Conservation (phyloP, 2,329 filamentous ascomycete genomes). For the Myriosclerotinia duriaeana region DNA sequence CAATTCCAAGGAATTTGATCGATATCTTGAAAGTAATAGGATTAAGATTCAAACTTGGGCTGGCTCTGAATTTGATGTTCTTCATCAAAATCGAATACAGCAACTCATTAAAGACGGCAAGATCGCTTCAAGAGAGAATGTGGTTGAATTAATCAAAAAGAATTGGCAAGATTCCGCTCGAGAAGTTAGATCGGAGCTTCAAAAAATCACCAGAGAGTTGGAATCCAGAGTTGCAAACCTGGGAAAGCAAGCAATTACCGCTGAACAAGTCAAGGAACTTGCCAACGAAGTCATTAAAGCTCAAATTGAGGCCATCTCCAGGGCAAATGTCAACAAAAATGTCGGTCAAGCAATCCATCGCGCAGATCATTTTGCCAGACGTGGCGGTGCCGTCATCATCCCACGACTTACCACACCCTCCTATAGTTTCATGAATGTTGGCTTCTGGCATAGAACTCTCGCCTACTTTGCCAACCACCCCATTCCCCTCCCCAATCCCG, state of each 20-base stretch:
- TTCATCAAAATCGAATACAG: constrained; percentile 27
- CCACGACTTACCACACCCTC: constrained; percentile 37
- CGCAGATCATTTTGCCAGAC: constrained; percentile 72
- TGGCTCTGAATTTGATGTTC: constrained; percentile 27
- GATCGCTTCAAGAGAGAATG: constrained; percentile 33
- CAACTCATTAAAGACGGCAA: constrained; percentile 30
- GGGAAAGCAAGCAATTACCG: constrained; percentile 24
- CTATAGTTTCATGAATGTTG: constrained; percentile 43
- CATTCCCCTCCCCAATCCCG: constrained; percentile 41
- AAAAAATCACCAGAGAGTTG: constrained; percentile 27
- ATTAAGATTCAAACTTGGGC: constrained; percentile 21
- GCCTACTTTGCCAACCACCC: constrained; percentile 32
- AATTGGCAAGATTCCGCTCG: constrained; percentile 53
- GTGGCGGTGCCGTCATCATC: constrained; percentile 45
- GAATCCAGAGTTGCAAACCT: constrained; percentile 28
- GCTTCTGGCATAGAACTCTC: neutral
- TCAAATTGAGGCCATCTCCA: constrained; percentile 36
- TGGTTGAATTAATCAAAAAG: constrained; percentile 95
- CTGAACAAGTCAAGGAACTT: constrained; percentile 30
- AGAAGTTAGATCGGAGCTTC: constrained; percentile 30
- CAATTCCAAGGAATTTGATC: constrained; percentile 20
- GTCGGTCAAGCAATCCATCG: constrained; percentile 39
- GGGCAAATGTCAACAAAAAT: constrained; percentile 32
- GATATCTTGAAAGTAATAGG: constrained; percentile 24
- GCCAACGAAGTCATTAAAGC: constrained; percentile 27